Percentiles rank a stretch among this genome's conserved stretches.
phyloP scores from a whole-genome alignment of 2,329 filamentous ascomycete species.

The Sporothrix pallida region DNA sequence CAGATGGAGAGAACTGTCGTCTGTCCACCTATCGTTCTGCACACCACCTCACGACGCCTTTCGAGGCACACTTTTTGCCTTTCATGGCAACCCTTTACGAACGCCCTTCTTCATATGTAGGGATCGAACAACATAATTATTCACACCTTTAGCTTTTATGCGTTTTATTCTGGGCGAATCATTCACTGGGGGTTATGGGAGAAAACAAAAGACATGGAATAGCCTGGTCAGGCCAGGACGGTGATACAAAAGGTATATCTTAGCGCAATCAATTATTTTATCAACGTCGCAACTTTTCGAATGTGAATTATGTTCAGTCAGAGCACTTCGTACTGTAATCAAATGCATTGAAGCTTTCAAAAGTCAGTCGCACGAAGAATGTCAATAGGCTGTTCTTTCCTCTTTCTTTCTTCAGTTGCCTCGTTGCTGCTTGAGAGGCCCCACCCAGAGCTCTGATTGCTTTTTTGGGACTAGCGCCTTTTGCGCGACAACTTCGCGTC shows the following conservation, averaged over 20 bases:
- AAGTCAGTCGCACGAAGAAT: neutral
- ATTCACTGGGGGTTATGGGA: neutral
- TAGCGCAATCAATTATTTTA: neutral
- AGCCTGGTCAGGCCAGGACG: neutral
- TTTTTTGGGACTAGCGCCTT: constrained; percentile 39
- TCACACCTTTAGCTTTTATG: neutral
- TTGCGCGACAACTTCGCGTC: constrained; percentile 42
- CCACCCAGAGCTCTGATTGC: constrained; percentile 32
- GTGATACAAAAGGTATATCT: neutral
- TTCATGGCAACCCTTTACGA: neutral
- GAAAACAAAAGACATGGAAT: neutral
- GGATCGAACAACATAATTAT: neutral
- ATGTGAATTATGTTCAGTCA: no score
- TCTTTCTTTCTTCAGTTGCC: neutral
- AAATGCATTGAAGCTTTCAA: no score
- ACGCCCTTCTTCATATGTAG: neutral
- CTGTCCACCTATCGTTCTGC: no score
- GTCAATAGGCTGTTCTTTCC: neutral
- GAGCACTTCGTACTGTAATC: no score
- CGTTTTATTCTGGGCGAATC: neutral
- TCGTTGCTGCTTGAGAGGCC: neutral
- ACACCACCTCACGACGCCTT: no score
- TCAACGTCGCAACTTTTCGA: neutral
- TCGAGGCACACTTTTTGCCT: neutral
- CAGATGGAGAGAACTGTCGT: no score